phyloP scores from a whole-genome alignment of 768 basidiomycete species.

The Tremella yokohamensis region DNA sequence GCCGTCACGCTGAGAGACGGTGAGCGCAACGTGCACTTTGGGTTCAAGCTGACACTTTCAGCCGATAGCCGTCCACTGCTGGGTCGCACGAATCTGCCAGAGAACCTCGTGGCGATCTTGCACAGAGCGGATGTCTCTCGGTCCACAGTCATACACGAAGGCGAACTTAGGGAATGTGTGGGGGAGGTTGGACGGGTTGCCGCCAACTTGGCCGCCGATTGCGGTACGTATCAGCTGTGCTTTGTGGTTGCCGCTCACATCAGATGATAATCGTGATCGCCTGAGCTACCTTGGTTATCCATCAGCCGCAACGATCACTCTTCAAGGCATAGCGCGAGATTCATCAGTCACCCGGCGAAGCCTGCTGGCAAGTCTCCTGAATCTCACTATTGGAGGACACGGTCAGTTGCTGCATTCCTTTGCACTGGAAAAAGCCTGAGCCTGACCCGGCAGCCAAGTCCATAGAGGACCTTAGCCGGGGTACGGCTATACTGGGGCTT shows the following conservation, averaged over 20 bases:
- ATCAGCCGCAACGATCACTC: too few relatives aligned
- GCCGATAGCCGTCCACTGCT: neutral
- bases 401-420: slow-evolving; percentile 15
- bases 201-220: slow-evolving; percentile 26
- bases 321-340: too few relatives aligned
- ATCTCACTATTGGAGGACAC: slow-evolving; percentile 22
- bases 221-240: slow-evolving; percentile 8
- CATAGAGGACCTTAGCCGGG: too few relatives aligned
- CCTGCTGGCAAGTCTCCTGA: slow-evolving; percentile 21
- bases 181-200: slow-evolving; percentile 16
- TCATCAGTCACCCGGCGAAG: neutral
- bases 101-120: neutral
- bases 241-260: neutral
- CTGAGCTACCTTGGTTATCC: neutral
- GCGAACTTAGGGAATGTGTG: neutral
- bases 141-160: too few relatives aligned
- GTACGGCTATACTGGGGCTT: too few relatives aligned
- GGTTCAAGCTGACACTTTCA: neutral
- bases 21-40: neutral
- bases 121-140: neutral
- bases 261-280: slow-evolving; percentile 7
- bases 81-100: neutral
- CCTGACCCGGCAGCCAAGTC: too few relatives aligned
- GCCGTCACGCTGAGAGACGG: slow-evolving; percentile 1
- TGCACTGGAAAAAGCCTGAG: too few relatives aligned